These are phyloP conservation scores for Achlya hypogyna DNA, from an alignment of 352 stramenopile genomes.

Conservation along the genomic window DNA sequence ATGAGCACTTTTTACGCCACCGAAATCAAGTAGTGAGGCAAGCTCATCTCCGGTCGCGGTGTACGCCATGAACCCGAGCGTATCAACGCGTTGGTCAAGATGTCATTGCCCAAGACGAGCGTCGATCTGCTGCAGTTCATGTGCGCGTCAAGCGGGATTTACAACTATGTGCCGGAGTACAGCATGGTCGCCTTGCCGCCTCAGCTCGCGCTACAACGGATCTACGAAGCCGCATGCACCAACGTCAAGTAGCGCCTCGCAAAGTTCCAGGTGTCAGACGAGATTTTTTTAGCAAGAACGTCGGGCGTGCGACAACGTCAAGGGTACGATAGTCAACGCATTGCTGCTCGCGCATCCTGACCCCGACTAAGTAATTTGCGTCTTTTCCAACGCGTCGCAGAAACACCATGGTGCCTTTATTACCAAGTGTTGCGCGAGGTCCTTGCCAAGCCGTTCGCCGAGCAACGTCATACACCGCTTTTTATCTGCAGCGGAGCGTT, in stretches of 20 bases:
- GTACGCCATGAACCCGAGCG: conserved; percentile 18
- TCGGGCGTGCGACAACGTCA: background rate
- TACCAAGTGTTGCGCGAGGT: background rate
- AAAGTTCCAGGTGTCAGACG: background rate
- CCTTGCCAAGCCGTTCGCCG: background rate
- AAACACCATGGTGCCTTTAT: conserved; percentile 1
- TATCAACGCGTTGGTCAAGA: conserved; percentile 1
- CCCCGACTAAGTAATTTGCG: conserved; percentile 2
- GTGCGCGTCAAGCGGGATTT: conserved; percentile 15
- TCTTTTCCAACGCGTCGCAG: conserved; percentile 1
- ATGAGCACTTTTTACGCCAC: conserved; percentile 12
- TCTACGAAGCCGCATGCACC: conserved; percentile 2
- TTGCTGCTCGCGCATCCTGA: conserved; percentile 3
- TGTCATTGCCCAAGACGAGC: conserved; percentile 9
- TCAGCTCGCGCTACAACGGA: background rate
- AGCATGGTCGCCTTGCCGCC: background rate
- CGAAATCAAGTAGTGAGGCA: conserved; percentile 15
- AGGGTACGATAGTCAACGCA: background rate
- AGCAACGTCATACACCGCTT: conserved; percentile 1
- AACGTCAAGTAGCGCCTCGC: background rate
- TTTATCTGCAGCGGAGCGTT: too few relatives aligned
- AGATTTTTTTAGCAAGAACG: too few relatives aligned
- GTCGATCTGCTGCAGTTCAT: conserved; percentile 21
- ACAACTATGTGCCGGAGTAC: conserved; percentile 12
- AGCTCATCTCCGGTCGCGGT: conserved; percentile 1